These are phyloP conservation scores for Trichoderma simmonsii DNA, from an alignment of 2,329 filamentous ascomycete species.

Conservation along the genomic window DNA sequence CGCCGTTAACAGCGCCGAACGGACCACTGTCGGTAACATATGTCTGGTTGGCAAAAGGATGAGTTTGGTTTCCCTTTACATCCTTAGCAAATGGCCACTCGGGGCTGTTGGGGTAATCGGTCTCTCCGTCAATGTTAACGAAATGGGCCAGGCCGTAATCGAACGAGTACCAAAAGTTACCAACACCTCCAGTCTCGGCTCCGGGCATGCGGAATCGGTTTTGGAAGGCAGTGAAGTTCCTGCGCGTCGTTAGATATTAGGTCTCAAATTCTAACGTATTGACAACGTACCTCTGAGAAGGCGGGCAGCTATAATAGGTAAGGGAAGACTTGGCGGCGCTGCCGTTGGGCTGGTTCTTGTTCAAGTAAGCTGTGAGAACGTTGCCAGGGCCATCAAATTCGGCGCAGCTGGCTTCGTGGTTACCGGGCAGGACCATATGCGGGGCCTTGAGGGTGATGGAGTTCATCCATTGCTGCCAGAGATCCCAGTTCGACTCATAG, in stretches of 20 bases:
- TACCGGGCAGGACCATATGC: conserved; percentile 7
- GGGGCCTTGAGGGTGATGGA: background rate
- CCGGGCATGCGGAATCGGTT: conserved; percentile 10
- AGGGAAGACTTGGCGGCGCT: background rate
- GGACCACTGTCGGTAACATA: conserved; percentile 12
- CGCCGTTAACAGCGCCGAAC: background rate
- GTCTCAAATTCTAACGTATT: background rate
- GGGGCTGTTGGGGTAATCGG: conserved; percentile 1
- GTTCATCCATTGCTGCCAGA: conserved; percentile 13
- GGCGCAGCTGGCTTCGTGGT: background rate
- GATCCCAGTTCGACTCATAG: conserved; percentile 9
- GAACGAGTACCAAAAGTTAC: conserved; percentile 11
- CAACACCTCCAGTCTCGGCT: conserved; percentile 1
- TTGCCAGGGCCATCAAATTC: conserved; percentile 9
- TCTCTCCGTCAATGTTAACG: background rate
- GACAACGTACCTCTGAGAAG: background rate
- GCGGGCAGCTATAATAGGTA: conserved; percentile 3
- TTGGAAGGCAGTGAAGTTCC: conserved; percentile 9
- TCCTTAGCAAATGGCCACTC: conserved; percentile 10
- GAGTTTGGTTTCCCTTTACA: background rate
- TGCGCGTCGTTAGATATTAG: background rate
- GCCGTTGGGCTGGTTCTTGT: background rate
- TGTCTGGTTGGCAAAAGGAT: conserved; percentile 7
- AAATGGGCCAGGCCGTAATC: conserved; percentile 8
- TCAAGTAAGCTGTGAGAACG: conserved; percentile 1